Conservation (phyloP, 345 rosid species). For the Atalantia buxifolia region DNA sequence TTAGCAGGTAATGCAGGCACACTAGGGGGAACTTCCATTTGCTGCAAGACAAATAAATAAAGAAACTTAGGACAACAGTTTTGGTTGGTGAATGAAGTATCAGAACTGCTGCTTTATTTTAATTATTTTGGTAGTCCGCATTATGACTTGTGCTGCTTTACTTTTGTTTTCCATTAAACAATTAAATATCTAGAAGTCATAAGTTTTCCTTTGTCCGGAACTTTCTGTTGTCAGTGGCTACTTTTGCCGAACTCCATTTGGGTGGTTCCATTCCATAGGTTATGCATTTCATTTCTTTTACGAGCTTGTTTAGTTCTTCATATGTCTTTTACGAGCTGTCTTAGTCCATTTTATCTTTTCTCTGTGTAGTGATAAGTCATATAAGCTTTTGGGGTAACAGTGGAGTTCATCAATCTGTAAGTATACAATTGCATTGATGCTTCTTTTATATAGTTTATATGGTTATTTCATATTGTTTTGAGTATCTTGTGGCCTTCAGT, state of each 20-base stretch:
- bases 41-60: background rate
- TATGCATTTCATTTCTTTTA: too few species aligned
- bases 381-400: conserved; percentile 61
- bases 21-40: background rate
- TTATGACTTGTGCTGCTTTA: background rate
- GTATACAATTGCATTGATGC: conserved; percentile 22
- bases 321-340: background rate
- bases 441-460: background rate
- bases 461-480: too few species aligned
- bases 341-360: too few species aligned
- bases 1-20: background rate
- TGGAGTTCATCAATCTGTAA: conserved; percentile 92
- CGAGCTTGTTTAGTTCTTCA: background rate
- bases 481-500: too few species aligned
- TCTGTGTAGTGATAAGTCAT: background rate
- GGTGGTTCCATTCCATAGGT: background rate
- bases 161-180: background rate
- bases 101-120: background rate
- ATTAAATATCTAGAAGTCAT: background rate
- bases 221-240: background rate
- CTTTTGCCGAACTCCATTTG: background rate
- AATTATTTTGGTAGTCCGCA: background rate
- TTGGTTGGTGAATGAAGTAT: background rate
- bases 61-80: background rate
- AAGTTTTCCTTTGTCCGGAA: too few species aligned